Base-by-base conservation (phyloP, 257 asterid species). In the Ballota nigra region DNA sequence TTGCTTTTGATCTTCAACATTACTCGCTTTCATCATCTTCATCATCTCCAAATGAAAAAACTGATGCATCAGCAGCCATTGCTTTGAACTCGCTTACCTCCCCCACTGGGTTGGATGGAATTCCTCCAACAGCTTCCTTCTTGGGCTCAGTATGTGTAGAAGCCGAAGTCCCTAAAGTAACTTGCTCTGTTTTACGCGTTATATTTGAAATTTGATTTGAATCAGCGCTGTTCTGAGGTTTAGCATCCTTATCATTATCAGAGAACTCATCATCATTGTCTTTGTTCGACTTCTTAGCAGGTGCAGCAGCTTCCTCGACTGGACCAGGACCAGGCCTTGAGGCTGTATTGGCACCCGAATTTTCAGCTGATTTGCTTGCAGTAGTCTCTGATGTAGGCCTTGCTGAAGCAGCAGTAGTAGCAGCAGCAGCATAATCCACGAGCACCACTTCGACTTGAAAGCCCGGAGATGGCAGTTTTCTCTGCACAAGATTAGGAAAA, bases 391-490 rank as follows among this genome's bases (percentile, higher is more conserved):
- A 36, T 66, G 81, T 85, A 64, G 89, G 73, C 23, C 68, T 78
- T 20, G 89, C 36, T 34, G 86, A 40, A 70, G 71, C 75, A 63
- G 85, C 69, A 51, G 64, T 0, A 57, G 36, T 5, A 59, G 49
- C 3, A 61, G 67, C 29, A 60, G 86, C 77, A 63, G 86, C 43
- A 33, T 83, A 84, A 83, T 88, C 97, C 65, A 77, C 91, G 1
- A 95, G 97, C 70, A 95, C 97, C 56, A 95, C 83, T 81, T 95
- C 99, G 68, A 95, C 87, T 80, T 92, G 97, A 77, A 95, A 92
- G 68, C 98, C 99, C 0, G 98, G 96, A 56, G 99, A 95, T 68
- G 98, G 98, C 61, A 95, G 84, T 83, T 95, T 92, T 78, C 99
- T 87, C 99, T 95, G 90, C 75, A 76, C n/a, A 36, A 38, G 61